Base-by-base conservation (phyloP, 163 green algal species). In the Volvox carteri region DNA sequence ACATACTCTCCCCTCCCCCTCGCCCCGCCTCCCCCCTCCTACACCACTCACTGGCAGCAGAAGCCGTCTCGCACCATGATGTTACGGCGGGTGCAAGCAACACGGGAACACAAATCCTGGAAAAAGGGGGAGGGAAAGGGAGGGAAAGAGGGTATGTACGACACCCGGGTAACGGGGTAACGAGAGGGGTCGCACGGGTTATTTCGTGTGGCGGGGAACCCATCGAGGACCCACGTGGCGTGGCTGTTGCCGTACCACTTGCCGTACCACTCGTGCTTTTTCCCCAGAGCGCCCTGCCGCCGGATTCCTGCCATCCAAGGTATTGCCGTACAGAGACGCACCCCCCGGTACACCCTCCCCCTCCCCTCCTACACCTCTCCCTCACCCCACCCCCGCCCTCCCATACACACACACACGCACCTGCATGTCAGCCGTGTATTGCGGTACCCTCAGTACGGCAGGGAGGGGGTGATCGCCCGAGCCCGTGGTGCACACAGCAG, bases 61-160 rank as follows among this genome's bases (percentile, higher is more conserved):
- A 94, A 87, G n/a, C 87, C 76, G 86, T 95, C 93, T 2, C 93
- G 84, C 30, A 92, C n/a, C 80, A 95, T 89, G 28, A 95, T 75
- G 87, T 95, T 95, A 56, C 90, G 92, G 25, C 91, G 67, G 8
- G 89, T 93, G 87, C 78, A 88, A 2, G 87, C 70, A 28, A 91
- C 80, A 0, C 84, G 50, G 5, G 79, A 84, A 54, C 84, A 89
- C 52, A 89, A 41, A 41, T 89, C 84, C 84, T 89, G 84, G 0
- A 60, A 8, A 28, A 16, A 11, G 12, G n/a, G 25, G 41, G 72
- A 65, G 54, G 4, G 60, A 72, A 28, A 30, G 18, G 58, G 19
- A 72, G 60, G 60, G 60, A 7, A 72, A 72, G 28, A 39, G 58
- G 14, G 14, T 23, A 58, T 11, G 14, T 58, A 58, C 48, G 12